A percentile compares a stretch with the other conserved stretches of the same genome.
Evolutionary conservation across 2,329 filamentous ascomycete species (phyloP).

Genomic region (Fusarium sp.): DNA sequence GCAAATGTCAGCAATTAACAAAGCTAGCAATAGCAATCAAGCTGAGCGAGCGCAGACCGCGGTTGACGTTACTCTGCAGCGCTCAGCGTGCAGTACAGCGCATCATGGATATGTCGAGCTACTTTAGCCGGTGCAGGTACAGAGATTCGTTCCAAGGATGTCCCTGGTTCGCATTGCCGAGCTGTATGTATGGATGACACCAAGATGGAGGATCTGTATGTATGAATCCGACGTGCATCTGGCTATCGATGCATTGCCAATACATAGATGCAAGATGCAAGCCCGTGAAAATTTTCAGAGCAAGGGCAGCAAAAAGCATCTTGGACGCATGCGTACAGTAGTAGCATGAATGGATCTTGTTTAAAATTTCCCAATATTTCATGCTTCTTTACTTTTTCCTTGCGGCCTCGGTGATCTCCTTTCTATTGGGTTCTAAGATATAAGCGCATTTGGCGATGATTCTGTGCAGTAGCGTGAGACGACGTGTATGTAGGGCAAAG

Average conservation of each 20-base stretch:
- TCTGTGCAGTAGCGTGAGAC: not conserved
- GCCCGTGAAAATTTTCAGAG: slow-evolving; percentile 18
- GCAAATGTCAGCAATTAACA: not conserved
- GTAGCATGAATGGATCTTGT: slow-evolving; percentile 1
- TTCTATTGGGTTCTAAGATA: not conserved
- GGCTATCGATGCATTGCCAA: slow-evolving; percentile 2
- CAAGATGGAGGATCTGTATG: slow-evolving; percentile 1
- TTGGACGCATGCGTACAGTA: not conserved
- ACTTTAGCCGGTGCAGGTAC: slow-evolving; percentile 41
- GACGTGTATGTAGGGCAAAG: slow-evolving; percentile 7
- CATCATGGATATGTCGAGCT: slow-evolving; percentile 13
- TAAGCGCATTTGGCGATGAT: not conserved
- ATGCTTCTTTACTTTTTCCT: slow-evolving; percentile 22
- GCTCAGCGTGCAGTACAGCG: slow-evolving; percentile 28
- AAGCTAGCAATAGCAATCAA: not conserved
- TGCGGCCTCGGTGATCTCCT: slow-evolving; percentile 7
- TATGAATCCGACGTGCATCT: slow-evolving; percentile 15
- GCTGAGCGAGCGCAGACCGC: not conserved
- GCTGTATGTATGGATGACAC: slow-evolving; percentile 22
- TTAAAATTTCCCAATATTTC: not conserved
- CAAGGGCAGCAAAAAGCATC: slow-evolving; percentile 23
- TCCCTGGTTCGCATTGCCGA: slow-evolving; percentile 28
- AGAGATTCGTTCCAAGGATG: slow-evolving; percentile 26
- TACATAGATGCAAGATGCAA: slow-evolving; percentile 2
- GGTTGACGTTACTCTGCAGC: slow-evolving; percentile 22